A percentile compares a stretch with the other conserved stretches of the same genome.
These are phyloP conservation scores for Cladosporium colombiae DNA, from an alignment of 2,329 filamentous ascomycete genomes.

Conservation along the genomic window DNA sequence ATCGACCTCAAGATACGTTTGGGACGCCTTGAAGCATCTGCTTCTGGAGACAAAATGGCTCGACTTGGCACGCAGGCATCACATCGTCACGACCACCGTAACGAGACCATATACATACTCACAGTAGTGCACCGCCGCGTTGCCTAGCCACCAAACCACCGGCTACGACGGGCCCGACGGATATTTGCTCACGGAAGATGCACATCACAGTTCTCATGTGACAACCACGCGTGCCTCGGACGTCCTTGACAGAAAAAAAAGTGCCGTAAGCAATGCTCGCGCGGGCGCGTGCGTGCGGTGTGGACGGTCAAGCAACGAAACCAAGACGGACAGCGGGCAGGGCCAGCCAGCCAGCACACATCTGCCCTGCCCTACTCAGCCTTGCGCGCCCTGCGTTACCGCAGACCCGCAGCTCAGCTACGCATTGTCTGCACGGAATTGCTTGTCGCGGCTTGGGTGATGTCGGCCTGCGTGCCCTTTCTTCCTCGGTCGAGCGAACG, in stretches of 20 bases:
- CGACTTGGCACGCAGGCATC: not conserved
- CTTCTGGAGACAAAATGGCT: not conserved
- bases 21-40: not conserved
- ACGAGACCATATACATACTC: not conserved
- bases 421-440: conserved; percentile 3
- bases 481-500: not conserved
- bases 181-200: not conserved
- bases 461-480: not conserved
- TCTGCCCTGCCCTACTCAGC: conserved; percentile 19
- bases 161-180: not conserved
- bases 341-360: conserved; percentile 3
- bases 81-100: not conserved
- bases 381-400: not conserved
- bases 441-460: conserved; percentile 13
- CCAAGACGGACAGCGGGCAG: conserved; percentile 13
- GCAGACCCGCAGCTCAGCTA: conserved; percentile 12
- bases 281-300: not conserved
- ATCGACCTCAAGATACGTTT: not conserved
- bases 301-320: not conserved
- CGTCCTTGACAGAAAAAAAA: not conserved
- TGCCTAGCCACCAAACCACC: not conserved
- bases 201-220: not conserved
- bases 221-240: not conserved
- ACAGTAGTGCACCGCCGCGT: not conserved
- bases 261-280: not conserved